These are phyloP conservation scores for Rhizophagus prolifer DNA, from an alignment of 192 early-diverging fungal genomes.

Conservation along the genomic window DNA sequence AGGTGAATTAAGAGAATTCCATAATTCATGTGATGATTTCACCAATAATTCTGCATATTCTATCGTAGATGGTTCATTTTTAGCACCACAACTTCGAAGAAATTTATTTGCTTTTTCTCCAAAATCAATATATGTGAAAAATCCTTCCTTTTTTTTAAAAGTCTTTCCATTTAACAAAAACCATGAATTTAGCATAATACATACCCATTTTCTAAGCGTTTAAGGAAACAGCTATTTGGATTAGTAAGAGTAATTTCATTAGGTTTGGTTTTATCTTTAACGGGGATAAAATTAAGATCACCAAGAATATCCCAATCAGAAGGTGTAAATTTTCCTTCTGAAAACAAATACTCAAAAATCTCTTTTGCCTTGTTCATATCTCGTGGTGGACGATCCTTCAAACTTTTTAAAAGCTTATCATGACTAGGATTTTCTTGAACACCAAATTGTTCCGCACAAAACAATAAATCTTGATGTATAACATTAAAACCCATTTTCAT, in stretches of 20 bases:
- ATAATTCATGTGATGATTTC: conserved; percentile 54
- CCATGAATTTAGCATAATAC: not conserved
- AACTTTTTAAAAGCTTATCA: conserved; percentile 36
- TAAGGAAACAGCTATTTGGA: conserved; percentile 12
- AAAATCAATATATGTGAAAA: conserved; percentile 69
- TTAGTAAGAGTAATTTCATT: not conserved
- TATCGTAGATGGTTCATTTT: conserved; percentile 72
- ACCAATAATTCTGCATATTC: conserved; percentile 72
- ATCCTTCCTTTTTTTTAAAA: conserved; percentile 29
- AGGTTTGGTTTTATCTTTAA: conserved; percentile 16
- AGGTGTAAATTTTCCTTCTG: conserved; percentile 53
- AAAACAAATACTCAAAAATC: conserved; percentile 69
- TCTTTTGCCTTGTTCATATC: conserved; percentile 43
- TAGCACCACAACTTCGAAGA: conserved; percentile 80
- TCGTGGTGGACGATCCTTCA: conserved; percentile 35
- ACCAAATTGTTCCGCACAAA: conserved; percentile 62
- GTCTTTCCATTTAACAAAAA: not conserved
- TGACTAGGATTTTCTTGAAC: conserved; percentile 60
- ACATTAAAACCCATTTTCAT: conserved; percentile 67
- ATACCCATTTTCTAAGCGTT: not conserved
- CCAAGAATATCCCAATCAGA: conserved; percentile 56
- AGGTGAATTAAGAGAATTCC: conserved; percentile 46
- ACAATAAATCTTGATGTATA: conserved; percentile 51
- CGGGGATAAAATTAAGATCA: conserved; percentile 65
- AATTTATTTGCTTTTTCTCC: conserved; percentile 72